Conservation (phyloP, 805 yeast species). For the Wickerhamomyces subpelliculosus region DNA sequence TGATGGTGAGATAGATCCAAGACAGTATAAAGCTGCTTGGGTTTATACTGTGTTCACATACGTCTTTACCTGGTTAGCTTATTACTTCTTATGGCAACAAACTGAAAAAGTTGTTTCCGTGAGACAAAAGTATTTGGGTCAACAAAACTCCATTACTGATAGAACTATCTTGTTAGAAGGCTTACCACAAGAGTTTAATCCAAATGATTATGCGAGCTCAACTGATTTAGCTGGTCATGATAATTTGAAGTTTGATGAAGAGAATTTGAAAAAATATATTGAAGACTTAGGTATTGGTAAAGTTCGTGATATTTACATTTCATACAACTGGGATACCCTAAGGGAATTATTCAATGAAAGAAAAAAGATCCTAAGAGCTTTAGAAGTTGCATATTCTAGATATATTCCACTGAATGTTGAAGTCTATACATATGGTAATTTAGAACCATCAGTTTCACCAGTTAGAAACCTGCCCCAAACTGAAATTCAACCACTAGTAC, state of each 20-base stretch:
- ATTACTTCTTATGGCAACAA: slow-evolving; percentile 57
- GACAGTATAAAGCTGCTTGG: slow-evolving; percentile 61
- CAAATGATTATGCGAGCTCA: slow-evolving; percentile 15
- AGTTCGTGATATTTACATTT: slow-evolving; percentile 69
- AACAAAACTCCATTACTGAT: slow-evolving; percentile 85
- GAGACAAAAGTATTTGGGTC: slow-evolving; percentile 78
- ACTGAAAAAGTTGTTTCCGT: slow-evolving; percentile 68
- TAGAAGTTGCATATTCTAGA: slow-evolving; percentile 47
- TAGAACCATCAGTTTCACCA: slow-evolving; percentile 22
- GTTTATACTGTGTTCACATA: slow-evolving; percentile 84
- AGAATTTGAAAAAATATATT: slow-evolving; percentile 62
- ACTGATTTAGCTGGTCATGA: slow-evolving; percentile 5
- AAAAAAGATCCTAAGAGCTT: slow-evolving; percentile 38
- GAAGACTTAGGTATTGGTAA: slow-evolving; percentile 76
- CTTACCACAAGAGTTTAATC: slow-evolving; percentile 71
- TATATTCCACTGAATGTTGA: slow-evolving; percentile 14
- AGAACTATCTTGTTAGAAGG: slow-evolving; percentile 85
- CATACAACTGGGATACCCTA: slow-evolving; percentile 77
- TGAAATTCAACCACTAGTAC: slow-evolving; percentile 3
- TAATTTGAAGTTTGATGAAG: slow-evolving; percentile 36
- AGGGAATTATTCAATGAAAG: slow-evolving; percentile 59
- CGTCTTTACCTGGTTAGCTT: slow-evolving; percentile 67
- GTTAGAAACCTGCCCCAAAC: not conserved
- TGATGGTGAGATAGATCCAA: slow-evolving; percentile 23
- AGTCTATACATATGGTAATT: slow-evolving; percentile 18